phyloP scores from a whole-genome alignment of 192 early-diverging fungal species.

The Coemansia sp. region DNA sequence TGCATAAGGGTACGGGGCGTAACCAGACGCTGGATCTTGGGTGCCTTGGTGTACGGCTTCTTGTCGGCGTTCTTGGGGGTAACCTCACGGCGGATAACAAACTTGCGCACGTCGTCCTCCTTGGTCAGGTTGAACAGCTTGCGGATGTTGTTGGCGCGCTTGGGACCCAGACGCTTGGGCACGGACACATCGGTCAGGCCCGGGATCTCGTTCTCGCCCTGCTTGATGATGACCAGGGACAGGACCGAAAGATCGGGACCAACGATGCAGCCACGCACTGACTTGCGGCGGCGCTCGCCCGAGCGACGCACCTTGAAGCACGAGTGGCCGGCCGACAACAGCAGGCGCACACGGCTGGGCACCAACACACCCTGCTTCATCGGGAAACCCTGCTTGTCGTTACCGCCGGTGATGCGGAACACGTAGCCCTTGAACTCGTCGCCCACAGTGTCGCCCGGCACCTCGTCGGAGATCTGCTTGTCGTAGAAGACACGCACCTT shows the following conservation, averaged over 20 bases:
- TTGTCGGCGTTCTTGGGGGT: constrained; percentile 80
- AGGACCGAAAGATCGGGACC: constrained; percentile 90
- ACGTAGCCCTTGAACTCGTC: constrained; percentile 99
- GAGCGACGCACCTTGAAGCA: constrained; percentile 97
- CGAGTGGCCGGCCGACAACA: constrained; percentile 92
- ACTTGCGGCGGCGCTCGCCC: constrained; percentile 99
- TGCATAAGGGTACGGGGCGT: constrained; percentile 96
- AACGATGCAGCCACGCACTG: constrained; percentile 99
- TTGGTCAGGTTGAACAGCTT: constrained; percentile 98
- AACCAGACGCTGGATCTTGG: constrained; percentile 95
- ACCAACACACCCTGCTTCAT: constrained; percentile 99
- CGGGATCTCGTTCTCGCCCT: constrained; percentile 94
- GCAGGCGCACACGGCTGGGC: constrained; percentile 73
- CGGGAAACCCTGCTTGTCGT: constrained; percentile 99
- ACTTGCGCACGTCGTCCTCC: constrained; percentile 99
- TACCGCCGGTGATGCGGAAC: constrained; percentile 98
- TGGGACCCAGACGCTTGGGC: constrained; percentile 98
- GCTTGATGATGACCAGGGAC: constrained; percentile 94
- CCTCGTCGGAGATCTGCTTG: constrained; percentile 96
- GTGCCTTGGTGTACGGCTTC: constrained; percentile 95
- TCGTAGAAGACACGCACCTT: constrained; percentile 94
- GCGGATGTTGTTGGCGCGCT: constrained; percentile 98
- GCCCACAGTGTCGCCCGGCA: constrained; percentile 91
- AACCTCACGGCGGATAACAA: constrained; percentile 97
- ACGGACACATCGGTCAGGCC: constrained; percentile 90